Evolutionary conservation across 192 early-diverging fungal species (phyloP).

Genomic region (Endogone sp.): DNA sequence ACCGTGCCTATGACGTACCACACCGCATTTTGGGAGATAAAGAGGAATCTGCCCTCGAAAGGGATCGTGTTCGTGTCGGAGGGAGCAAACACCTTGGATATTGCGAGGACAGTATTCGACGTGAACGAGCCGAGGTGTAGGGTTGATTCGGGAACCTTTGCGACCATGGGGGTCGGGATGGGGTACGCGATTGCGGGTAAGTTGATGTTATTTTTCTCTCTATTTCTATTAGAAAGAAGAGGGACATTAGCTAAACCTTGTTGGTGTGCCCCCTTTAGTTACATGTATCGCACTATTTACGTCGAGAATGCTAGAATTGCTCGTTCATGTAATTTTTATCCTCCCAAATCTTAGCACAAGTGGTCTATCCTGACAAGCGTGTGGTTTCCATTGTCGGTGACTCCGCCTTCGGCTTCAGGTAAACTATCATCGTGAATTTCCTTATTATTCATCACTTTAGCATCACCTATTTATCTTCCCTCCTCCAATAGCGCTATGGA

Average conservation of each 20-base stretch:
- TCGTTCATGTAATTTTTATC: too few species aligned
- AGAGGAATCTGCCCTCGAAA: constrained; percentile 43
- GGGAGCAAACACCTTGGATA: constrained; percentile 80
- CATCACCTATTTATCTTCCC: neutral
- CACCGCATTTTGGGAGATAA: constrained; percentile 65
- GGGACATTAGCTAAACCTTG: too few species aligned
- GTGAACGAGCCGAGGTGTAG: constrained; percentile 55
- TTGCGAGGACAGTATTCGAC: constrained; percentile 68
- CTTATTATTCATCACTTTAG: too few species aligned
- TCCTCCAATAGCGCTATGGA: constrained; percentile 56
- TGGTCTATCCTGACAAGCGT: constrained; percentile 42
- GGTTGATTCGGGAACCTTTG: constrained; percentile 70
- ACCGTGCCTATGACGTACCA: constrained; percentile 60
- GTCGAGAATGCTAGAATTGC: too few species aligned
- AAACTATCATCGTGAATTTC: too few species aligned
- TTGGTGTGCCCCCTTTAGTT: too few species aligned
- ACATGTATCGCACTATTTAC: too few species aligned
- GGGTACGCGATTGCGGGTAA: constrained; percentile 61
- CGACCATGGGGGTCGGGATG: constrained; percentile 81
- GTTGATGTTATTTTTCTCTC: neutral
- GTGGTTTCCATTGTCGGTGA: constrained; percentile 71
- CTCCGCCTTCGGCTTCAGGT: constrained; percentile 76
- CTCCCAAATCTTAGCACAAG: constrained; percentile 47
- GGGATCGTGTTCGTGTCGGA: constrained; percentile 62
- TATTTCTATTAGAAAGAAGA: too few species aligned